Conservation (phyloP, 2,329 filamentous ascomycete species). For the Penicillium sp. region DNA sequence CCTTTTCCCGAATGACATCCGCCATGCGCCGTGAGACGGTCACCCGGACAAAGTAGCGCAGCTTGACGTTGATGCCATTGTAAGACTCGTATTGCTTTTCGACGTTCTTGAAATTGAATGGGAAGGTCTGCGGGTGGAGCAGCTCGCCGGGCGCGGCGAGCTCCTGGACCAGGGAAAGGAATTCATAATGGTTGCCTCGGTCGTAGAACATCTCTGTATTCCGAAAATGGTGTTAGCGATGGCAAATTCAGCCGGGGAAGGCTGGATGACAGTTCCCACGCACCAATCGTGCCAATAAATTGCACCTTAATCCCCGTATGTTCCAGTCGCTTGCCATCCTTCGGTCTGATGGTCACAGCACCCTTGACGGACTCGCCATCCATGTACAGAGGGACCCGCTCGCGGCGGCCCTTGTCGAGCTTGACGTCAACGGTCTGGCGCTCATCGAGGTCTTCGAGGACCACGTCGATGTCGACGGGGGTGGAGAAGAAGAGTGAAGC, state of each 20-base stretch:
- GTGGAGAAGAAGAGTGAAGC: constrained; percentile 99
- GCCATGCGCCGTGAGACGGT: constrained; percentile 96
- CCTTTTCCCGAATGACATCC: constrained; percentile 97
- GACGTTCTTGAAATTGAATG: constrained; percentile 99
- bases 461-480: constrained; percentile 97
- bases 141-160: constrained; percentile 95
- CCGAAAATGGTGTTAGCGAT: constrained; percentile 3
- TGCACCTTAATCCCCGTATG: constrained; percentile 99
- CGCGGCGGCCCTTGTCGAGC: constrained; percentile 94
- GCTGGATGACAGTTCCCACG: background rate
- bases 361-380: constrained; percentile 98
- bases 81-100: constrained; percentile 99
- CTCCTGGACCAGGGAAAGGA: constrained; percentile 94
- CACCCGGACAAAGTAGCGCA: constrained; percentile 96
- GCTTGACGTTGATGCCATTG: constrained; percentile 98
- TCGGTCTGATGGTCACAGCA: constrained; percentile 88
- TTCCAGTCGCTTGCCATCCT: constrained; percentile 96
- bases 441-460: constrained; percentile 92
- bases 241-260: background rate
- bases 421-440: constrained; percentile 95
- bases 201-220: constrained; percentile 96
- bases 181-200: constrained; percentile 98
- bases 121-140: constrained; percentile 96
- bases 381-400: constrained; percentile 95
- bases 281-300: constrained; percentile 95